Conservation (phyloP, 2,329 filamentous ascomycete genomes). For the Helotiales sp. region DNA sequence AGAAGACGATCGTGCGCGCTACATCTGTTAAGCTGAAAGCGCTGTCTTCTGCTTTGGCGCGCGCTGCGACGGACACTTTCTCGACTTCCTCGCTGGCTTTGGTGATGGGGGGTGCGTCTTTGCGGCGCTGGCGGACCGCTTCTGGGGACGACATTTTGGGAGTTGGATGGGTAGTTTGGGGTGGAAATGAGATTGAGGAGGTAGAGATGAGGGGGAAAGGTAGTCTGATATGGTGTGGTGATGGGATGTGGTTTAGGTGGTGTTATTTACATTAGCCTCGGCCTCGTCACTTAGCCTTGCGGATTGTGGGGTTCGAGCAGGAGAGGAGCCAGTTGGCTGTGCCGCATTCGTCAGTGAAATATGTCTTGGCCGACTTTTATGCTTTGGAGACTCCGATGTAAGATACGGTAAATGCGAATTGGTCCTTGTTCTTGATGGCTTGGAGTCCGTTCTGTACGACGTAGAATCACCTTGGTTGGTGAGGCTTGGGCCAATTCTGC, state of each 20-base stretch:
- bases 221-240: neutral
- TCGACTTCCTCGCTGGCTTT: constrained; percentile 14
- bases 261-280: constrained; percentile 30
- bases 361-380: neutral
- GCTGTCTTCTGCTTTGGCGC: constrained; percentile 38
- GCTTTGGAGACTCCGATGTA: neutral
- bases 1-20: constrained; percentile 37
- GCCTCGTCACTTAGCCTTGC: constrained; percentile 30
- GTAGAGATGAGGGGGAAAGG: neutral
- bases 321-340: constrained; percentile 3
- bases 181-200: neutral
- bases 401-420: neutral
- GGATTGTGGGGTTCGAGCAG: constrained; percentile 9
- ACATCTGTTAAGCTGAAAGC: constrained; percentile 38
- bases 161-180: neutral
- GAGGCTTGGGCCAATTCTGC: neutral
- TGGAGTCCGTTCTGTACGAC: neutral
- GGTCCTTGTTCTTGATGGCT: neutral
- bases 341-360: constrained; percentile 12
- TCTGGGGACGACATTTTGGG: constrained; percentile 24
- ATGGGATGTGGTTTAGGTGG: constrained; percentile 16
- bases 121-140: constrained; percentile 18
- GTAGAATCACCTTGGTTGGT: neutral
- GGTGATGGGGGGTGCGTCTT: constrained; percentile 8
- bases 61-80: constrained; percentile 15